Conservation (phyloP, 768 basidiomycete genomes). For the Symmetrospora coprosmae region DNA sequence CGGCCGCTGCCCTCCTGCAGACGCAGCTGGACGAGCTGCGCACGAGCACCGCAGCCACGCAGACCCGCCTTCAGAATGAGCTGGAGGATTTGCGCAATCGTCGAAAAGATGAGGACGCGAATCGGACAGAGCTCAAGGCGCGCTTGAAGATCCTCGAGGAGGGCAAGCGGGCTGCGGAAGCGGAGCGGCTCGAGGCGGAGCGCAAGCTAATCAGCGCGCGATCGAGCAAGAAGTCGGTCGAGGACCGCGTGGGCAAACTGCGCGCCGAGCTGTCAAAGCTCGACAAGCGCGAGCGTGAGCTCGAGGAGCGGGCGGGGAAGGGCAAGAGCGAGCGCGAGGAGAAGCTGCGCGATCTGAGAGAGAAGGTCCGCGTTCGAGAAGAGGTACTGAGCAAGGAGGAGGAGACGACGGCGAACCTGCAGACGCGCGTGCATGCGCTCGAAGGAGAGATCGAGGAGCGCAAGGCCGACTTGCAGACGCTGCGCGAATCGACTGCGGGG, state of each 20-base stretch:
- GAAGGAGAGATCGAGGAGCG: conserved; percentile 29
- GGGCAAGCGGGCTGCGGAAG: conserved; percentile 65
- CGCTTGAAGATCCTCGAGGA: conserved; percentile 78
- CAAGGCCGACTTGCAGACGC: conserved; percentile 23
- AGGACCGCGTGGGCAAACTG: conserved; percentile 34
- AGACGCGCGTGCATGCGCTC: conserved; percentile 12
- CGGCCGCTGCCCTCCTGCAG: conserved; percentile 47
- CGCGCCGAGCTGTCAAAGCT: conserved; percentile 41
- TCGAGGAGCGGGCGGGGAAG: conserved; percentile 30
- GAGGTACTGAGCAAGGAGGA: conserved; percentile 45
- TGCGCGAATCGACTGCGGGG: too few species aligned
- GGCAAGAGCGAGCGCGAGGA: conserved; percentile 42
- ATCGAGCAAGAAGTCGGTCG: conserved; percentile 33
- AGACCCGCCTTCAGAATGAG: conserved; percentile 53
- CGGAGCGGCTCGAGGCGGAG: conserved; percentile 66
- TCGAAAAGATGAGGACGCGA: conserved; percentile 70
- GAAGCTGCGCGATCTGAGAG: conserved; percentile 49
- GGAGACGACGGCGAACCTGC: conserved; percentile 43
- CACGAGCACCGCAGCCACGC: conserved; percentile 47
- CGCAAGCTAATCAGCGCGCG: conserved; percentile 65
- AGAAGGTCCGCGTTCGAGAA: conserved; percentile 48
- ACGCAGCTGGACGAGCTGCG: conserved; percentile 55
- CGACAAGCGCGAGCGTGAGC: conserved; percentile 30
- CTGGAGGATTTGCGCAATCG: conserved; percentile 57
- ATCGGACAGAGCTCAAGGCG: conserved; percentile 61